Percentiles rank a stretch among this genome's conserved stretches.
Evolutionary conservation across 2,329 filamentous ascomycete genomes (phyloP).

Genomic region (Talaromyces sp.): DNA sequence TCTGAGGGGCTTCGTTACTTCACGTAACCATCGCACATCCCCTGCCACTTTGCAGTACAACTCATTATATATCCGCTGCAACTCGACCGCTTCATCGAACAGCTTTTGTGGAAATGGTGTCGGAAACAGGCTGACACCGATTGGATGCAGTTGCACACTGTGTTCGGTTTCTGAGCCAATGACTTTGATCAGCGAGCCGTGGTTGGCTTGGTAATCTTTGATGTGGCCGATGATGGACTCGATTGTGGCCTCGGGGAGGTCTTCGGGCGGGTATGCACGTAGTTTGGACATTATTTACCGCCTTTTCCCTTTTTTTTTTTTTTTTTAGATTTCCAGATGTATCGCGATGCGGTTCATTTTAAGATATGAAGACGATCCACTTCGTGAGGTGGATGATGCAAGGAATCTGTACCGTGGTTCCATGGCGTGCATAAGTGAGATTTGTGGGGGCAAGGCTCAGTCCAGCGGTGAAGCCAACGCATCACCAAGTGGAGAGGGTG

Average conservation of each 20-base stretch:
- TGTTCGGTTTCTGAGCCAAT: slow-evolving; percentile 21
- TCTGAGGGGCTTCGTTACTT: slow-evolving; percentile 25
- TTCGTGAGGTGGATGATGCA: not conserved
- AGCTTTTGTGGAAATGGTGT: slow-evolving; percentile 26
- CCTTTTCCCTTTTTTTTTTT: too few species aligned
- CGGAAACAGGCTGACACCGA: slow-evolving; percentile 31
- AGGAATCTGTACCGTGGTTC: not conserved
- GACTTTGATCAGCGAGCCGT: slow-evolving; percentile 36
- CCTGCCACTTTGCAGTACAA: slow-evolving; percentile 46
- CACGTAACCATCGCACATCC: slow-evolving; percentile 34
- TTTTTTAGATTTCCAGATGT: not conserved
- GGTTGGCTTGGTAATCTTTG: slow-evolving; percentile 39
- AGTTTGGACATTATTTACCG: slow-evolving; percentile 6
- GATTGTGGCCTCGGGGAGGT: slow-evolving; percentile 33
- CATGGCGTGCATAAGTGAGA: not conserved
- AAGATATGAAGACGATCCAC: not conserved
- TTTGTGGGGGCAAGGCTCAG: not conserved
- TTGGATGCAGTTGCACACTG: slow-evolving; percentile 23
- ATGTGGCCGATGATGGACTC: slow-evolving; percentile 24
- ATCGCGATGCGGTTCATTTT: not conserved
- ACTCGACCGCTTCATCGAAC: slow-evolving; percentile 40
- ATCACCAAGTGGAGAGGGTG: not conserved
- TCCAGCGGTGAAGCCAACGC: not conserved
- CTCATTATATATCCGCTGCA: slow-evolving; percentile 58
- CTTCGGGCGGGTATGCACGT: slow-evolving; percentile 15